Evolutionary conservation across 2,329 filamentous ascomycete genomes (phyloP), one percentile per base, ranked within the genome.

Genomic region (Ascochyta fabae): DNA sequence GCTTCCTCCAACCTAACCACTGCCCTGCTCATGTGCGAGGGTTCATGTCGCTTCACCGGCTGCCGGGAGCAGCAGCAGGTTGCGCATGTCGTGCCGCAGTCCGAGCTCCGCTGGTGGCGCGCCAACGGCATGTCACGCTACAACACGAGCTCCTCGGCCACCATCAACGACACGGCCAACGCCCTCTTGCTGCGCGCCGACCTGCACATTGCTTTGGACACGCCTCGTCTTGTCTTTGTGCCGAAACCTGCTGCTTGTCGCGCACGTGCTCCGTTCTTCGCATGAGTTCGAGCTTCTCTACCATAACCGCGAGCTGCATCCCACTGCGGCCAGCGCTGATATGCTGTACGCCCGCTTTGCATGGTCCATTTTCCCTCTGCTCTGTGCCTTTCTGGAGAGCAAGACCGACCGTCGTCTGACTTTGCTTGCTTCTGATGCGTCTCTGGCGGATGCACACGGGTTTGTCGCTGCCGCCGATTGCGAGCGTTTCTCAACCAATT

Each of bases 151-250:
- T 40, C 19, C 12, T 34, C 42, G 16, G 43, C 38, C 16, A 48
- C 36, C 13, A 23, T 48, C 13, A 22, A 54, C 22, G 38, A 54
- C 24, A 48, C 31, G 24, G 44, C 51, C 27, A 53, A 58, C 41
- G 49, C 55, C 13, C 33, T 63, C 4, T 47, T 63, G 9, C 48
- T 65, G 36, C 60, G 58, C 22, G 43, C 52, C 29, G 56, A 64
- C 40, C 50, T 64, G 6, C 60, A 65, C 53, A 57, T 54, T 24
- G 55, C 49, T 34, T 65, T 65, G 43, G 61, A 65, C 53, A 54
- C 49, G 42, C 35, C 33, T 29, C 49, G 53, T 16, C 44, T 64
- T 45, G 56, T 48, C 43, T 64, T 64, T n/a, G 50, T 58, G 12
- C 61, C 60, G 15, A 65, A 64, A 47, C 49, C 47, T 6, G 41